A percentile compares a stretch with the other conserved stretches of the same genome.
Evolutionary conservation across 176 grass and related monocot species (phyloP).

Genomic region (Elymus sibiricus): DNA sequence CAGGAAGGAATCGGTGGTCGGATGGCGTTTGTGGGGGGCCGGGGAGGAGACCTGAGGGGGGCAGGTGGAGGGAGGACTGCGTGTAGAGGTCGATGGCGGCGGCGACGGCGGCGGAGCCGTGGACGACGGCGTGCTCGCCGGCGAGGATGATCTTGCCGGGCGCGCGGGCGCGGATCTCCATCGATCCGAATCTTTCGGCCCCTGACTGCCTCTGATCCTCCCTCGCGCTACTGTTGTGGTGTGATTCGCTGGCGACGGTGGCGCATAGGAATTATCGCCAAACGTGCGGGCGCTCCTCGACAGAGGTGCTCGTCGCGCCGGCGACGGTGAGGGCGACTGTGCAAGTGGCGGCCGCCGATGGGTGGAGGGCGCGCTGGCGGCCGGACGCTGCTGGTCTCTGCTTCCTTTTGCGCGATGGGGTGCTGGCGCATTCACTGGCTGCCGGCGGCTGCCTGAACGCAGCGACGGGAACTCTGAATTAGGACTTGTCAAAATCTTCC

Average conservation of each 20-base stretch:
- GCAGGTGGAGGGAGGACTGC: slow-evolving; percentile 26
- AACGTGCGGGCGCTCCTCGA: no score
- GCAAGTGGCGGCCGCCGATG: no score
- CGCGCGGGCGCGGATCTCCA: slow-evolving; percentile 57
- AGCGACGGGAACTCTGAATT: no score
- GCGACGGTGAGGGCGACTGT: no score
- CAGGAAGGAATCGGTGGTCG: neutral
- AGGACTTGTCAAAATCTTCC: no score
- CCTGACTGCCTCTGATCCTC: no score
- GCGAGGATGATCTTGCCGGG: slow-evolving; percentile 86
- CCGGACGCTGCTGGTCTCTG: no score
- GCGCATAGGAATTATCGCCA: neutral
- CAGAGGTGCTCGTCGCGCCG: no score
- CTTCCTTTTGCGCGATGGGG: no score
- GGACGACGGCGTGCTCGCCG: slow-evolving; percentile 94
- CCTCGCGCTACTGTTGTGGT: neutral
- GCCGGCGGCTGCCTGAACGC: no score
- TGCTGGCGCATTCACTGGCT: no score
- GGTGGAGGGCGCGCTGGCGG: no score
- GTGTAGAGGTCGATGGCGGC: slow-evolving; percentile 86
- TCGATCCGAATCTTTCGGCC: neutral
- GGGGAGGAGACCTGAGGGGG: slow-evolving; percentile 17
- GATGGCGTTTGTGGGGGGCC: neutral
- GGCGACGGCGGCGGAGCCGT: slow-evolving; percentile 66
- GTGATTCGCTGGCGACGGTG: neutral